These are phyloP conservation scores for Phytophthora megakarya DNA, from an alignment of 352 stramenopile species.

Conservation along the genomic window DNA sequence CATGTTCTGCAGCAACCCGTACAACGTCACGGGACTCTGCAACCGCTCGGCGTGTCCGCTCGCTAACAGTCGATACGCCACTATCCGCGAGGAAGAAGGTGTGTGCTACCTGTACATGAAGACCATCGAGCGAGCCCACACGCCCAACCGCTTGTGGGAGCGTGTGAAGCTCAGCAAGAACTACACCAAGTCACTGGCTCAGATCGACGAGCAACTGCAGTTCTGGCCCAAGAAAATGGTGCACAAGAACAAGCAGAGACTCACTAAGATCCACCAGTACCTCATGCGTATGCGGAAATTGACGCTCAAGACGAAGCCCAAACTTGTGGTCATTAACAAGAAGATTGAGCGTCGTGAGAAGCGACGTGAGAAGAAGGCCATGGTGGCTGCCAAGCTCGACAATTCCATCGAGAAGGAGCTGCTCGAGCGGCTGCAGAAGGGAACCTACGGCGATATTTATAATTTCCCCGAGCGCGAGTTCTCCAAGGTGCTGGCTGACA, in stretches of 20 bases:
- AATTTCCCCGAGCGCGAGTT: constrained; percentile 97
- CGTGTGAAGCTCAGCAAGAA: constrained; percentile 97
- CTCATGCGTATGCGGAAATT: constrained; percentile 99
- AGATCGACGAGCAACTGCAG: constrained; percentile 96
- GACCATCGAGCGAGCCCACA: constrained; percentile 98
- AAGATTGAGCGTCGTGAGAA: constrained; percentile 96
- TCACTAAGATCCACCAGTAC: constrained; percentile 99
- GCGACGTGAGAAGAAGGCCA: constrained; percentile 96
- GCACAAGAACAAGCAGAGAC: constrained; percentile 98
- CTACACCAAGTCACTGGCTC: constrained; percentile 95
- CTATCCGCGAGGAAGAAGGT: constrained; percentile 97
- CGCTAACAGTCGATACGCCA: constrained; percentile 98
- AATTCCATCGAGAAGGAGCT: constrained; percentile 98
- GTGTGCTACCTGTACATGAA: constrained; percentile 98
- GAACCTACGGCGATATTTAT: constrained; percentile 99
- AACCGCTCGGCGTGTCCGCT: constrained; percentile 96
- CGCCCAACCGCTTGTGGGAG: constrained; percentile 98
- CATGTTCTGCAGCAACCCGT: constrained; percentile 98
- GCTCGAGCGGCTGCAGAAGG: constrained; percentile 96
- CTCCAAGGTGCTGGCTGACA: constrained; percentile 82
- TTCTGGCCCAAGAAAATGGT: constrained; percentile 98
- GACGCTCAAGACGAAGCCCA: constrained; percentile 94
- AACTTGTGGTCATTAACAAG: constrained; percentile 95
- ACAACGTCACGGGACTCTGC: constrained; percentile 98
- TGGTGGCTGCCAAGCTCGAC: constrained; percentile 95